A percentile compares a stretch with the other conserved stretches of the same genome.
These are phyloP conservation scores for Coemansia aciculifera DNA, from an alignment of 192 early-diverging fungal genomes.

Conservation along the genomic window DNA sequence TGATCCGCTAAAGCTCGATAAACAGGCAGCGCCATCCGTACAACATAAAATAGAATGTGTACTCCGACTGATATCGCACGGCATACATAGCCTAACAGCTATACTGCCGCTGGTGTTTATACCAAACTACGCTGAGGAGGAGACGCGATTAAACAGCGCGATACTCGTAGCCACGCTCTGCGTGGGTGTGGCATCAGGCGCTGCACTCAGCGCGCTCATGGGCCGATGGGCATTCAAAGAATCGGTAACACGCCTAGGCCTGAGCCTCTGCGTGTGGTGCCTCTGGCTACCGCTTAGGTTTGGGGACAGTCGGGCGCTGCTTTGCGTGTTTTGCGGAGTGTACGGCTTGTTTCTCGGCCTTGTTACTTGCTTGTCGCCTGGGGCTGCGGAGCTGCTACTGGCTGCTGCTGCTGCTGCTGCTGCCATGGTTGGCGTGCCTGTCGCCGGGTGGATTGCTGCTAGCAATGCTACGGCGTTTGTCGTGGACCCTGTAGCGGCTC, in stretches of 20 bases:
- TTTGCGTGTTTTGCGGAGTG: constrained; percentile 13
- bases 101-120: constrained; percentile 17
- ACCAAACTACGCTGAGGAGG: constrained; percentile 7
- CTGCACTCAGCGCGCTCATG: not conserved
- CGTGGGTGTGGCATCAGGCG: constrained; percentile 6
- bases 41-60: not conserved
- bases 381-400: not conserved
- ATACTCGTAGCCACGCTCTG: constrained; percentile 7
- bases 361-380: not conserved
- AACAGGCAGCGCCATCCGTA: not conserved
- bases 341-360: constrained; percentile 22
- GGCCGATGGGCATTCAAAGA: not conserved
- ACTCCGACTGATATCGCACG: not conserved
- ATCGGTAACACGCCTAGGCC: not conserved
- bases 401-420: not conserved
- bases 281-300: constrained; percentile 28
- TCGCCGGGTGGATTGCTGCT: not conserved
- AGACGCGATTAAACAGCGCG: constrained; percentile 7
- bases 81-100: not conserved
- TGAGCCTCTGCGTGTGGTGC: constrained; percentile 19
- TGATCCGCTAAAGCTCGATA: not conserved
- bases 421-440: not conserved
- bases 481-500: not conserved
- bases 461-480: not conserved
- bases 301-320: constrained; percentile 13